A percentile compares a stretch with the other conserved stretches of the same genome.
These are phyloP conservation scores for Yamadazyma songkhlaensis DNA, from an alignment of 1,139 yeast genomes.

Conservation along the genomic window DNA sequence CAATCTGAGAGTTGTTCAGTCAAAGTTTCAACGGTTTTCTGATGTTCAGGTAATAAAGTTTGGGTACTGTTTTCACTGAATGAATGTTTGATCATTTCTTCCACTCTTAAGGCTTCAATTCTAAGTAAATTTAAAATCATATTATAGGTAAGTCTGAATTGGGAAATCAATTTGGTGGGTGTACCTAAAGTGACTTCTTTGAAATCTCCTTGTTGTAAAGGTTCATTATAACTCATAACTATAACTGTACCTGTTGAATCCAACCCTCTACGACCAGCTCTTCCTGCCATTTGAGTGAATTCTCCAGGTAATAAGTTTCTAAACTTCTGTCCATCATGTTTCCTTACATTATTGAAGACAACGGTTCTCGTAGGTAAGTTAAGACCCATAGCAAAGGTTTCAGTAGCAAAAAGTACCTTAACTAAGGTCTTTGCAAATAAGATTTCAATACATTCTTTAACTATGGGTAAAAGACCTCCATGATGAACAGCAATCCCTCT, in stretches of 20 bases:
- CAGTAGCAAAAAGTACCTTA: conserved; percentile 93
- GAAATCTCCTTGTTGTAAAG: conserved; percentile 58
- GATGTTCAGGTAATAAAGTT: conserved; percentile 82
- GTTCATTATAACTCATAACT: conserved; percentile 79
- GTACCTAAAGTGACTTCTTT: conserved; percentile 82
- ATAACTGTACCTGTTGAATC: conserved; percentile 96
- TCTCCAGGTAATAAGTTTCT: conserved; percentile 90
- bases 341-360: conserved; percentile 78
- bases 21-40: conserved; percentile 56
- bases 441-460: conserved; percentile 92
- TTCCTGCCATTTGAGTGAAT: conserved; percentile 98
- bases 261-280: conserved; percentile 97
- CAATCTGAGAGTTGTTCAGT: conserved; percentile 44
- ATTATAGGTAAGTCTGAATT: conserved; percentile 89
- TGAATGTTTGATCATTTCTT: conserved; percentile 95
- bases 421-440: conserved; percentile 82
- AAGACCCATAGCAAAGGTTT: conserved; percentile 97
- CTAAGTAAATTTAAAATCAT: conserved; percentile 91
- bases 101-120: conserved; percentile 91
- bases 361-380: conserved; percentile 97
- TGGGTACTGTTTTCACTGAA: conserved; percentile 91
- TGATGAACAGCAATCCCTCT: conserved; percentile 97
- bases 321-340: conserved; percentile 85
- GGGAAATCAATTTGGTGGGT: conserved; percentile 87
- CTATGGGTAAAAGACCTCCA: conserved; percentile 93